Percentiles rank a stretch among this genome's conserved stretches.
Evolutionary conservation across 306 rosid species (phyloP).

Genomic region (Rosa persica): DNA sequence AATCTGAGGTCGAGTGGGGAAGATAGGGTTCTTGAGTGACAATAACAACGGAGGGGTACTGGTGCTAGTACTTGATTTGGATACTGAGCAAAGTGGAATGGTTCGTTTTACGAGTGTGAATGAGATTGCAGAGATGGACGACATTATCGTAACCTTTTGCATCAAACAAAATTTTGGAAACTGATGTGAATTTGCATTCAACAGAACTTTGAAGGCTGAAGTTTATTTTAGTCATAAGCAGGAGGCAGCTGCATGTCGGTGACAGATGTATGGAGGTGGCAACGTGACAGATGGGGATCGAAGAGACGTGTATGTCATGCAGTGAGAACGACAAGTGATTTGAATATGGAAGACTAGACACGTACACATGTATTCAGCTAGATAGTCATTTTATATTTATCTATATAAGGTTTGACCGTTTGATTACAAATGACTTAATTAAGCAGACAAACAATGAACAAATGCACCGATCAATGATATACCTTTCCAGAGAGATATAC

Average conservation of each 20-base stretch:
- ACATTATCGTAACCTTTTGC: neutral
- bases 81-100: conserved; percentile 24
- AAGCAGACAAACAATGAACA: too few relatives aligned
- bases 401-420: too few relatives aligned
- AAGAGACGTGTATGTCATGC: neutral
- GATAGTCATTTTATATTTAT: too few relatives aligned
- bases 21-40: neutral
- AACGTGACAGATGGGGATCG: neutral
- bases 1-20: neutral
- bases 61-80: neutral
- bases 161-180: neutral
- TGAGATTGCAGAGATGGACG: conserved; percentile 41
- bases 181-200: too few relatives aligned
- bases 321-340: neutral
- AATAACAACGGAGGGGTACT: neutral
- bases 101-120: conserved; percentile 39
- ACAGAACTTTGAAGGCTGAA: neutral
- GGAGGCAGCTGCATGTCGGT: neutral
- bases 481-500: too few relatives aligned
- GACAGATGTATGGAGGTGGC: neutral
- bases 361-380: too few relatives aligned
- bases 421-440: too few relatives aligned
- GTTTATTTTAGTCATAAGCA: neutral
- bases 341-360: neutral
- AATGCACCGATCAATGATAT: too few relatives aligned